Evolutionary conservation across 495 filamentous ascomycete genomes (phyloP).

Genomic region (Elasticomyces elasticus): DNA sequence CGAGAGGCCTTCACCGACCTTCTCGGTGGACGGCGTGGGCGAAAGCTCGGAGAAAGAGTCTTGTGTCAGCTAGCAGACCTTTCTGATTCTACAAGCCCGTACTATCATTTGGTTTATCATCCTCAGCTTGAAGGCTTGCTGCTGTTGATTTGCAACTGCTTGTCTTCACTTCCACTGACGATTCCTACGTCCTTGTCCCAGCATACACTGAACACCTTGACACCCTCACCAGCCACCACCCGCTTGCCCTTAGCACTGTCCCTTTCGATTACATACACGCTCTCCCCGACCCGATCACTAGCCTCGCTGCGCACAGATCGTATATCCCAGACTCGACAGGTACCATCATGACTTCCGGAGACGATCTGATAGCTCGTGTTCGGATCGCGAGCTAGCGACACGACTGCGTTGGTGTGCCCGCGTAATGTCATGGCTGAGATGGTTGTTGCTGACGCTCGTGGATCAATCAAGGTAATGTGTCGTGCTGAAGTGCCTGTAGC

Average conservation of each 20-base stretch:
- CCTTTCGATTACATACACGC: slow-evolving; percentile 69
- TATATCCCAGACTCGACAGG: slow-evolving; percentile 86
- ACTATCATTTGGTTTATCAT: background rate
- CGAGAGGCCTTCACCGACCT: too few relatives aligned
- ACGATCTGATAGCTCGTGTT: slow-evolving; percentile 69
- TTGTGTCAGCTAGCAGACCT: too few relatives aligned
- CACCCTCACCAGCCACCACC: slow-evolving; percentile 59
- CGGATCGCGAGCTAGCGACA: slow-evolving; percentile 57
- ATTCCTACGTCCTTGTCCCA: slow-evolving; percentile 84
- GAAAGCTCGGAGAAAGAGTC: too few relatives aligned
- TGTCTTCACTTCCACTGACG: slow-evolving; percentile 86
- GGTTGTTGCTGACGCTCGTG: slow-evolving; percentile 59
- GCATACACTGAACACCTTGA: slow-evolving; percentile 80
- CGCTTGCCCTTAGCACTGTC: slow-evolving; percentile 43
- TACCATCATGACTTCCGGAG: slow-evolving; percentile 79
- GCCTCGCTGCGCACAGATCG: slow-evolving; percentile 34
- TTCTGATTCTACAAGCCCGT: background rate
- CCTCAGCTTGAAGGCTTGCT: background rate
- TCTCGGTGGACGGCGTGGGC: too few relatives aligned
- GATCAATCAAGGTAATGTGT: slow-evolving; percentile 83
- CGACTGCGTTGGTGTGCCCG: slow-evolving; percentile 79
- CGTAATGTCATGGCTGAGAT: slow-evolving; percentile 77
- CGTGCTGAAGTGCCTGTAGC: slow-evolving; percentile 79
- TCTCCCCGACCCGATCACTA: slow-evolving; percentile 61
- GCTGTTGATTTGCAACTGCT: slow-evolving; percentile 78